Evolutionary conservation across 2,329 filamentous ascomycete genomes (phyloP), one percentile per base, ranked within the genome.

Genomic region (Cladophialophora carrionii): DNA sequence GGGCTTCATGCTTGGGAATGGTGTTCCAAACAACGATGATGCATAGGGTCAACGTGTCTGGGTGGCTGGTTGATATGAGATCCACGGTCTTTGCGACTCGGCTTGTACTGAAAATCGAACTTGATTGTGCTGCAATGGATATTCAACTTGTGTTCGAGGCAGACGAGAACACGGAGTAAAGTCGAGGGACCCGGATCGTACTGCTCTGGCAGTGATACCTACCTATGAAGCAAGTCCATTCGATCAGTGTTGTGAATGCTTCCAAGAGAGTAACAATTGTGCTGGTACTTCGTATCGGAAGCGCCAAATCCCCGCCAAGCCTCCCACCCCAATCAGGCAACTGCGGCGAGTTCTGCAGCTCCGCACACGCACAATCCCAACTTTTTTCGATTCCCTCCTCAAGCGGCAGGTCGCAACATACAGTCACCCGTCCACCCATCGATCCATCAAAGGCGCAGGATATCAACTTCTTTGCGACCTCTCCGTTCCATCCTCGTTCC

Each of bases 381-480:
- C 22, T 55, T 55, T 55, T 34, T 31, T 43, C 37, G 26, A 55
- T 29, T n/a, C 32, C 32, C 14, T 20, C 51, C 51, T 48, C 55
- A 57, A 57, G 22, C 43, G 46, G 20, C 34, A 41, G 22, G 22
- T 51, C 22, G 48, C 14, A 48, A 48, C 20, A 58, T 26, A 48
- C 20, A 58, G 3, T 20, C 26, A 29, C 26, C 3, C 26, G 32
- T 31, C 53, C 53, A 56, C 22, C 12, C 32, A 31, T 22, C 29
- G 12, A 31, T 14, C n/a, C 32, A 41, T 59, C 32, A 17, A 51
- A 69, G 84, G 86, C 91, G 91, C 89, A 95, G 91, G 91, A 95
- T 95, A 90, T 83, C 82, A 51, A 95, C 84, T 80, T 92, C 89
- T 92, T 92, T 92, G 89, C 89, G 89, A 81, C 73, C 73, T 61